Evolutionary conservation across 106 monocot genomes (phyloP).

Genomic region (Dendrobium officinale): DNA sequence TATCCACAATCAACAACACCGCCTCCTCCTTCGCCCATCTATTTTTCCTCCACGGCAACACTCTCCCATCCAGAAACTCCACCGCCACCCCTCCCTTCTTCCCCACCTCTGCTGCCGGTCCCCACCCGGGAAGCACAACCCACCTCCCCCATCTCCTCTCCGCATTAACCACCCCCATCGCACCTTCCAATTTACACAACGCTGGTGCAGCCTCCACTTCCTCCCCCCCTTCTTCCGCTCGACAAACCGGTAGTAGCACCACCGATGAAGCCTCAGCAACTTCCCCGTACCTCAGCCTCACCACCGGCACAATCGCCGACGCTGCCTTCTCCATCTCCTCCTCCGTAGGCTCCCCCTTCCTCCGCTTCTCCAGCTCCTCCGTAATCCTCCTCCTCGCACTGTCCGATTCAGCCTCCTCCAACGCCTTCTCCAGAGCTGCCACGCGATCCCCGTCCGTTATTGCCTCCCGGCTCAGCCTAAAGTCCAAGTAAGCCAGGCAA

Average conservation of each 20-base stretch:
- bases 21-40: slow-evolving; percentile 36
- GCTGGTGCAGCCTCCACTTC: slow-evolving; percentile 47
- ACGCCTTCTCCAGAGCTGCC: slow-evolving; percentile 45
- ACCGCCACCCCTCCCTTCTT: slow-evolving; percentile 43
- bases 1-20: slow-evolving; percentile 66
- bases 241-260: slow-evolving; percentile 51
- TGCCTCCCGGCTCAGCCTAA: slow-evolving; percentile 51
- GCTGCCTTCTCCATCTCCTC: slow-evolving; percentile 7
- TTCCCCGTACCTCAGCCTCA: slow-evolving; percentile 79
- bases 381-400: slow-evolving; percentile 28
- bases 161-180: slow-evolving; percentile 51
- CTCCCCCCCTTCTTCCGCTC: slow-evolving; percentile 32
- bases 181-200: slow-evolving; percentile 31
- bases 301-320: slow-evolving; percentile 34
- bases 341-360: slow-evolving; percentile 12
- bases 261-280: slow-evolving; percentile 70
- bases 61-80: slow-evolving; percentile 40
- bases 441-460: slow-evolving; percentile 24
- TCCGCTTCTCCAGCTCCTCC: slow-evolving; percentile 33
- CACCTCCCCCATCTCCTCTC: slow-evolving; percentile 73
- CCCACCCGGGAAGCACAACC: slow-evolving; percentile 84
- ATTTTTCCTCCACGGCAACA: slow-evolving; percentile 54
- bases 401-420: slow-evolving; percentile 67
- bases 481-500: slow-evolving; percentile 73
- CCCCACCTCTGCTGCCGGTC: slow-evolving; percentile 27